phyloP scores from a whole-genome alignment of 352 stramenopile species.

The Phytophthora hybrid region DNA sequence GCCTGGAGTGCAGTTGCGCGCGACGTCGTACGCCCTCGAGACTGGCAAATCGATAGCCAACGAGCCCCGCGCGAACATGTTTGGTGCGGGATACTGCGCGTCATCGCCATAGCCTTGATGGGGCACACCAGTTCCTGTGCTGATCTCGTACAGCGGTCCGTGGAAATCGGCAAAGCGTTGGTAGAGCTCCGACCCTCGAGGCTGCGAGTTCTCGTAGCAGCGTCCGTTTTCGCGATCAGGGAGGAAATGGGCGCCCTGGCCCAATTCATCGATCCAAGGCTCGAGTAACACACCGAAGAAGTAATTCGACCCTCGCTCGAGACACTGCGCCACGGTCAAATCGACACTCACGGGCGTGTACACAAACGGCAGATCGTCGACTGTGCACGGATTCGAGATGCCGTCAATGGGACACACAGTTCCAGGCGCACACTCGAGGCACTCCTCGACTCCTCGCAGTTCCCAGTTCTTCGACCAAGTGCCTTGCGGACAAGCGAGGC shows the following conservation, averaged over 20 bases:
- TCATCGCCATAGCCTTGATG: conserved; percentile 95
- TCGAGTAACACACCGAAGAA: conserved; percentile 96
- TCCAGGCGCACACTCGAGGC: conserved; percentile 92
- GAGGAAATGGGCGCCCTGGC: conserved; percentile 92
- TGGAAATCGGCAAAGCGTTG: conserved; percentile 95
- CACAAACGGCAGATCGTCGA: conserved; percentile 92
- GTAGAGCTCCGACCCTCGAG: conserved; percentile 91
- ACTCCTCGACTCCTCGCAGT: conserved; percentile 94
- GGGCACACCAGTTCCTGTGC: conserved; percentile 68
- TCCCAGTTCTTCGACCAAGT: conserved; percentile 99
- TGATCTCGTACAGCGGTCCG: conserved; percentile 94
- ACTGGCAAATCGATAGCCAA: conserved; percentile 89
- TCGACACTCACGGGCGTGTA: conserved; percentile 88
- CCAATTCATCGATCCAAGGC: conserved; percentile 95
- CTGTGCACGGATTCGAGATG: conserved; percentile 94
- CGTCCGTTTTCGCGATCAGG: conserved; percentile 74
- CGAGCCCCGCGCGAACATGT: conserved; percentile 89
- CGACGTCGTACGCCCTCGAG: conserved; percentile 82
- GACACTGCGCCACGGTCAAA: conserved; percentile 90
- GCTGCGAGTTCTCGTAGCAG: conserved; percentile 95
- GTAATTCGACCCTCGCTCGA: conserved; percentile 82
- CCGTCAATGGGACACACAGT: conserved; percentile 95
- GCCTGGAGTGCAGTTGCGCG: conserved; percentile 95
- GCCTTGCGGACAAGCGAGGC: conserved; percentile 92
- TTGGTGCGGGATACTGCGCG: conserved; percentile 72